Conservation (phyloP, 1,284 basidiomycete species). For the Sporisorium scitamineum region DNA sequence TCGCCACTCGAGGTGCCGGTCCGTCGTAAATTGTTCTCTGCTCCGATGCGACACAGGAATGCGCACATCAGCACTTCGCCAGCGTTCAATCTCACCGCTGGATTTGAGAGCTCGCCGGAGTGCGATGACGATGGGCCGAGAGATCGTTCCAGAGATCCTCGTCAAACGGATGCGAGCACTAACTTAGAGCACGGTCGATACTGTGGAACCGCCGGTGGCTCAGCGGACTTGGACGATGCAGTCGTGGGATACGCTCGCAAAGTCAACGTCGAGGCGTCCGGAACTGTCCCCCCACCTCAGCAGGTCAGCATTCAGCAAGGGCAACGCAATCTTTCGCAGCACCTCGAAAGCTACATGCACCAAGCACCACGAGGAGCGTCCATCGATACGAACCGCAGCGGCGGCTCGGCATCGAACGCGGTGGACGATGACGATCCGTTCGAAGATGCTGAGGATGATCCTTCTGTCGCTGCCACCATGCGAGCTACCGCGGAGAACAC, state of each 20-base stretch:
- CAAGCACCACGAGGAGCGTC: constrained; percentile 15
- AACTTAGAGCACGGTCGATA: constrained; percentile 13
- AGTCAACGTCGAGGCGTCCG: constrained; percentile 39
- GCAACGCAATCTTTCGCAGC: constrained; percentile 47
- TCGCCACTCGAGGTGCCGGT: constrained; percentile 51
- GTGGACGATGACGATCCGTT: constrained; percentile 42
- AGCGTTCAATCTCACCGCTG: constrained; percentile 50
- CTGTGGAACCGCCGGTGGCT: constrained; percentile 9
- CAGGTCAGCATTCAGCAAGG: constrained; percentile 43
- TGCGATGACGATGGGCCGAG: constrained; percentile 16
- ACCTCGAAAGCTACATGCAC: constrained; percentile 42
- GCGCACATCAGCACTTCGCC: constrained; percentile 59
- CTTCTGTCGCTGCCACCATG: constrained; percentile 12
- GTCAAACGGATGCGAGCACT: neutral
- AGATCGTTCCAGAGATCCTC: constrained; percentile 9
- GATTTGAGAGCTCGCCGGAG: constrained; percentile 46
- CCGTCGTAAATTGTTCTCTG: constrained; percentile 32
- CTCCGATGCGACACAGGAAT: constrained; percentile 59
- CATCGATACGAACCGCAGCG: constrained; percentile 19
- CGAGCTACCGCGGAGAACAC: constrained; percentile 32
- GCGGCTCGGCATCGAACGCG: constrained; percentile 5
- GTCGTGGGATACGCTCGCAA: constrained; percentile 48
- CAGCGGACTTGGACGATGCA: constrained; percentile 38
- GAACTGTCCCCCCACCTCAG: constrained; percentile 29
- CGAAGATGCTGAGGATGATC: constrained; percentile 58